These are phyloP conservation scores for Aspergillus fijiensis DNA, from an alignment of 2,329 filamentous ascomycete species.

Conservation along the genomic window DNA sequence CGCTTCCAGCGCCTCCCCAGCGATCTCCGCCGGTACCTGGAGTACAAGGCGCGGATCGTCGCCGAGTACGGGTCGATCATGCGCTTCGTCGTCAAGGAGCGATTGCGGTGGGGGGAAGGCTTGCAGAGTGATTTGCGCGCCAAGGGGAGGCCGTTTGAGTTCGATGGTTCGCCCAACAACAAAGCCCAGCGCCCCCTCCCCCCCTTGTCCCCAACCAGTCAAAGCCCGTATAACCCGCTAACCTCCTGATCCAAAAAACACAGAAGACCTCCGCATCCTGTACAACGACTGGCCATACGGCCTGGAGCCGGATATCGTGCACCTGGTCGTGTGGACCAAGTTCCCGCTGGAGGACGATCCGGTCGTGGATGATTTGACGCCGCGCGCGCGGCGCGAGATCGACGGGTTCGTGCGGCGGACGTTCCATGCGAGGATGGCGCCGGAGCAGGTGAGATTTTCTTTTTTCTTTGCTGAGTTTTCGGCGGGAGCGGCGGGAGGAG, in stretches of 20 bases:
- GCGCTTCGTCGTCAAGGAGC: conserved; percentile 69
- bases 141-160: conserved; percentile 33
- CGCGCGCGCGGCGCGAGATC: conserved; percentile 62
- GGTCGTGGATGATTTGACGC: conserved; percentile 64
- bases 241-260: not conserved
- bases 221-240: too few species aligned
- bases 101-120: conserved; percentile 65
- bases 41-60: conserved; percentile 65
- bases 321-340: conserved; percentile 92
- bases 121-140: conserved; percentile 38
- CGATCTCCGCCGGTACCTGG: conserved; percentile 73
- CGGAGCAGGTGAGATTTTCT: conserved; percentile 42
- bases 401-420: conserved; percentile 67
- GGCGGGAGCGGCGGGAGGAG: not conserved
- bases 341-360: conserved; percentile 73
- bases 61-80: conserved; percentile 72
- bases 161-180: conserved; percentile 29
- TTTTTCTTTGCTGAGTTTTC: not conserved
- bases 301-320: conserved; percentile 72
- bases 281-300: conserved; percentile 96
- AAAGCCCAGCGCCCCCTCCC: too few species aligned
- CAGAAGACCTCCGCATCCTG: conserved; percentile 69
- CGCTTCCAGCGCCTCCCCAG: conserved; percentile 74
- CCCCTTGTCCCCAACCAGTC: not conserved
- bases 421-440: conserved; percentile 55